Evolutionary conservation across 2,329 filamentous ascomycete species (phyloP), one percentile per base, ranked within the genome.

Genomic region (Ophiostoma fasciatum): DNA sequence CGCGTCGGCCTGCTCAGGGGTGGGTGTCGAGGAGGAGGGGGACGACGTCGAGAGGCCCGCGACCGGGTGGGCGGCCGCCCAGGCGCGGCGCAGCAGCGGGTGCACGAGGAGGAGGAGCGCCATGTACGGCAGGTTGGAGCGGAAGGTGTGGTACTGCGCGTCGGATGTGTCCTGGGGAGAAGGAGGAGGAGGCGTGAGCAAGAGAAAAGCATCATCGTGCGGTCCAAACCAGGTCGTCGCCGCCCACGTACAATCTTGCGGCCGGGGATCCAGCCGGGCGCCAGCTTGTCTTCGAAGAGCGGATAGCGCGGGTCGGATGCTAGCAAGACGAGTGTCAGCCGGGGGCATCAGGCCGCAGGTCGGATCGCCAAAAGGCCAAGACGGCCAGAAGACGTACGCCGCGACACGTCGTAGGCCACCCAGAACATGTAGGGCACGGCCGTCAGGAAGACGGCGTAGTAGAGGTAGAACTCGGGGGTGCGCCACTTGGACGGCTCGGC

Each of bases 391-490:
- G 26, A 63, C 66, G 39, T 58, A 87, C 87, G 70, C 59, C 77
- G 71, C 18, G 90, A 98, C 31, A 93, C 84, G 58, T 82, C 73
- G 46, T 85, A 82, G 9, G 80, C 78, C n/a, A 78, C 66, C 64
- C 84, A 93, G 59, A 94, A 84, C 87, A 98, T 98, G 49, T 76
- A 69, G 8, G 84, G 83, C 19, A 96, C 66, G 37, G 64, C 66
- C 6, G 71, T 52, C 21, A 67, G 42, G 48, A 94, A 71, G 45
- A 82, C 58, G 15, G 79, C 32, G 47, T 77, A 80, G 61, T 98
- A 96, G 36, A 85, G 48, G 53, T 74, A 79, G 61, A 90, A 96
- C 59, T 98, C 90, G 3, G 70, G 68, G 0, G 85, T 92, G 18
- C 68, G 73, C 88, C 88, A 98, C 75, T 71, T 79, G 29, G 87